Base-by-base conservation (phyloP, 2,329 filamentous ascomycete species). In the Xylaria sp. region DNA sequence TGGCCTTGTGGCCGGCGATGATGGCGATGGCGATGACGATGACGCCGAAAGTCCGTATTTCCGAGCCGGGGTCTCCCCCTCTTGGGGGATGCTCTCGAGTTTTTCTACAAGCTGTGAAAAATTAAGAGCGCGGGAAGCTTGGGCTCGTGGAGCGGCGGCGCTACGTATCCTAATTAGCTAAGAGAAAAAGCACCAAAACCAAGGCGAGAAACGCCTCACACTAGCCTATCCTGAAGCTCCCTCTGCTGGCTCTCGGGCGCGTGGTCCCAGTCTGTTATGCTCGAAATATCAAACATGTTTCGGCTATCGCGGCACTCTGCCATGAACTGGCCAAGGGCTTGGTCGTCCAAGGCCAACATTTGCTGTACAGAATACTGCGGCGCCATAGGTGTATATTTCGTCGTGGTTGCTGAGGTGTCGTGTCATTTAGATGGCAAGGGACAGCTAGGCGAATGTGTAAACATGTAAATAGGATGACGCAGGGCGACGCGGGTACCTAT, bases 261-360 rank as follows among this genome's bases (percentile, higher is more conserved):
- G 42, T 47, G 11, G 42, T 47, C 42, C 42, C 42, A 47, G 42
- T 47, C 42, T 12, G 42, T 47, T 47, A 47, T 47, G 42, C 12
- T 47, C 14, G 42, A 47, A n/a, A 47, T 47, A 47, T 47, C 42
- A 47, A 47, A 47, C 42, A 47, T 47, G 42, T 12, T 12, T 47
- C 42, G 42, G 14, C 14, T 12, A 47, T 47, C 42, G 14, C 42
- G 42, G 14, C 42, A n/a, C 42, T 47, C 42, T 7, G 14, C n/a
- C 42, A 47, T 47, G 42, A 47, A 47, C 6, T 47, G 42, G n/a
- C 14, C 42, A 47, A 47, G 42, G 5, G 42, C 42, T 17, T 6
- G 42, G n/a, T 47, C 42, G 42, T 47, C 42, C 14, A 47, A 19
- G 42, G 42, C 42, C 42, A 47, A 19, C 42, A 47, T 47, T 47